These are phyloP conservation scores for Pleurotus giganteus DNA, from an alignment of 768 basidiomycete genomes.

Conservation along the genomic window DNA sequence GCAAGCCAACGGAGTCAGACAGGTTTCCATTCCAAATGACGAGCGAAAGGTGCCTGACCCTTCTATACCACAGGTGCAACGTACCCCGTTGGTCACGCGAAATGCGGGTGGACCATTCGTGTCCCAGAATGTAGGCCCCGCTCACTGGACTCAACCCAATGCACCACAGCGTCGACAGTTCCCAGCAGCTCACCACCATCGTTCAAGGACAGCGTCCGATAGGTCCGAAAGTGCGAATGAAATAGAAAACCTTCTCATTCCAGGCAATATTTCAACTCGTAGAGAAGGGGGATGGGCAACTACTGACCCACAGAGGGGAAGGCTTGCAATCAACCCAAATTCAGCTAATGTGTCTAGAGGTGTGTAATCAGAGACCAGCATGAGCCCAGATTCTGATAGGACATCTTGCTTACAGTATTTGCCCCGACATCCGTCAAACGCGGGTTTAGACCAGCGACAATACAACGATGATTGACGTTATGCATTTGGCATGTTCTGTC, in stretches of 20 bases:
- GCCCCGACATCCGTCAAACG: conserved; percentile 5
- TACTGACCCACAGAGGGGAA: conserved; percentile 20
- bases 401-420: conserved; percentile 4
- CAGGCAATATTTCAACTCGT: conserved; percentile 17
- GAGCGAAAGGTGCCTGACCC: background rate
- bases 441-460: conserved; percentile 1
- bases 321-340: conserved; percentile 17
- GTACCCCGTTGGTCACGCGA: conserved; percentile 63
- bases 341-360: background rate
- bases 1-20: conserved; percentile 59
- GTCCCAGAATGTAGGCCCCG: conserved; percentile 28
- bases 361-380: background rate
- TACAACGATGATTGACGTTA: background rate
- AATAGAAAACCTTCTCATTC: conserved; percentile 65
- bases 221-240: conserved; percentile 68
- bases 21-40: background rate
- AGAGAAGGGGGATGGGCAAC: conserved; percentile 37
- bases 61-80: conserved; percentile 49
- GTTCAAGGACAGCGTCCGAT: conserved; percentile 48
- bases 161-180: conserved; percentile 51
- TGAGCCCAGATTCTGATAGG: too few relatives aligned
- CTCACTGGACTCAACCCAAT: conserved; percentile 30
- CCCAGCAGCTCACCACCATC: conserved; percentile 37
- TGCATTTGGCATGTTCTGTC: background rate
- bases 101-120: conserved; percentile 29